A percentile compares a stretch with the other conserved stretches of the same genome.
phyloP scores from a whole-genome alignment of 345 rosid species.

The Sonneratia alba region DNA sequence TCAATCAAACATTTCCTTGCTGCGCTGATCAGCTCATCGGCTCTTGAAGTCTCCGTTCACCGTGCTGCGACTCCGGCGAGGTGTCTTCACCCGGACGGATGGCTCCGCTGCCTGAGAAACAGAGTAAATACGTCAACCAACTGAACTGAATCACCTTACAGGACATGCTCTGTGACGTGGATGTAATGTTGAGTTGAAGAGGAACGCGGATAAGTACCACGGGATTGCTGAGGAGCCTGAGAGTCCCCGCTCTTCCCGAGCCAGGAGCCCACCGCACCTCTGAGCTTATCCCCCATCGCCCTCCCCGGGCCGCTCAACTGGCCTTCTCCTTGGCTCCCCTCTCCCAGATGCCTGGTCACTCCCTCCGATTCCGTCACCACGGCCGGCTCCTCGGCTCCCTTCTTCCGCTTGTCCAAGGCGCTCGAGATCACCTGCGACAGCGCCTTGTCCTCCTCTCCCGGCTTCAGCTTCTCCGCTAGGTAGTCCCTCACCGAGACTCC shows the following conservation, averaged over 20 bases:
- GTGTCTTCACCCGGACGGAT: not conserved
- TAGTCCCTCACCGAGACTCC: slow-evolving; percentile 45
- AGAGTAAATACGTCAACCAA: not conserved
- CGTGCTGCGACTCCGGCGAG: not conserved
- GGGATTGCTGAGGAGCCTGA: slow-evolving; percentile 18
- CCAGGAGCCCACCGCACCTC: slow-evolving; percentile 51
- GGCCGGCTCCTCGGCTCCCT: not conserved
- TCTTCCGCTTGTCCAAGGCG: slow-evolving; percentile 28
- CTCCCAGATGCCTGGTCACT: slow-evolving; percentile 35
- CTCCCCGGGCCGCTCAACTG: slow-evolving; percentile 18
- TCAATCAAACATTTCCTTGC: too few relatives aligned
- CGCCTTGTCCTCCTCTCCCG: slow-evolving; percentile 69
- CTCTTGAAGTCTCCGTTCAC: slow-evolving; percentile 22
- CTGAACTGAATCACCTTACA: not conserved
- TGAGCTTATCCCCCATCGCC: slow-evolving; percentile 41
- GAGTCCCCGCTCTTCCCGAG: slow-evolving; percentile 26
- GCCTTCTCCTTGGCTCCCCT: slow-evolving; percentile 11
- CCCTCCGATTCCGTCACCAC: slow-evolving; percentile 47
- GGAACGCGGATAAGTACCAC: slow-evolving; percentile 3
- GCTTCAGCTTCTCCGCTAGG: slow-evolving; percentile 50
- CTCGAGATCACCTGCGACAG: slow-evolving; percentile 48
- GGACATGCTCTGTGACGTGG: not conserved
- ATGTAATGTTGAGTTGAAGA: too few relatives aligned
- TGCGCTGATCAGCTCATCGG: slow-evolving; percentile 23
- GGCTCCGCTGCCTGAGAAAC: not conserved